Base-by-base conservation (phyloP, 2,329 filamentous ascomycete species). In the Nemania abortiva region DNA sequence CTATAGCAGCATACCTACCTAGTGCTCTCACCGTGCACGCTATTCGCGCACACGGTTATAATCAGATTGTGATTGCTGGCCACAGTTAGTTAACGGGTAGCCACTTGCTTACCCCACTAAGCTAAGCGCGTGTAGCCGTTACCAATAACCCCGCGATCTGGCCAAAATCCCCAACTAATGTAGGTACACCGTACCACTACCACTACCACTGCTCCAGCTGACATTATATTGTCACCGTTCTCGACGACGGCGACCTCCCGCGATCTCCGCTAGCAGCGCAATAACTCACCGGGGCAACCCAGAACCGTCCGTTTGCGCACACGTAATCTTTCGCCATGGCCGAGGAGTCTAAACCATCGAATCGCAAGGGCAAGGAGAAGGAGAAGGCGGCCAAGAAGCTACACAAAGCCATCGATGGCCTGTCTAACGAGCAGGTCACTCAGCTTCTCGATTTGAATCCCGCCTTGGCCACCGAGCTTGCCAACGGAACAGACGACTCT, bases 381-480 rank as follows among this genome's bases (percentile, higher is more conserved):
- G 80, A 84, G 66, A 79, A 80, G 66, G 82, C 80, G 34, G 81
- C 79, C 74, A 90, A 90, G 81, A 91, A 90, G 70, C 65, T 79
- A 11, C 77, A 79, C 55, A 85, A 86, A 74, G 85, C 87, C 58
- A 81, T 90, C 66, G 81, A 83, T 37, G 83, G 82, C 56, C 82
- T 91, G 65, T 86, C 85, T 34, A 82, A 85, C 49, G 82, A 88
- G 70, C 88, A 91, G 77, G 81, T 90, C 69, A 80, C 88, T 69
- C 89, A 93, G 72, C 85, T 96, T 68, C 87, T 93, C 75, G 85
- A 87, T 63, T 89, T 94, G 75, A 90, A 95, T 78, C 91, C 91
- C n/a, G 89, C 89, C 2, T 84, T 95, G 74, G 88, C 90, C 70
- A 87, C 89, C 73, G 89, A 92, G 77, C 77, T 85, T 20, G 81